Evolutionary conservation across 139 green algal genomes (phyloP), one percentile per base, ranked within the genome.

Genomic region (Coelastrella sp.): DNA sequence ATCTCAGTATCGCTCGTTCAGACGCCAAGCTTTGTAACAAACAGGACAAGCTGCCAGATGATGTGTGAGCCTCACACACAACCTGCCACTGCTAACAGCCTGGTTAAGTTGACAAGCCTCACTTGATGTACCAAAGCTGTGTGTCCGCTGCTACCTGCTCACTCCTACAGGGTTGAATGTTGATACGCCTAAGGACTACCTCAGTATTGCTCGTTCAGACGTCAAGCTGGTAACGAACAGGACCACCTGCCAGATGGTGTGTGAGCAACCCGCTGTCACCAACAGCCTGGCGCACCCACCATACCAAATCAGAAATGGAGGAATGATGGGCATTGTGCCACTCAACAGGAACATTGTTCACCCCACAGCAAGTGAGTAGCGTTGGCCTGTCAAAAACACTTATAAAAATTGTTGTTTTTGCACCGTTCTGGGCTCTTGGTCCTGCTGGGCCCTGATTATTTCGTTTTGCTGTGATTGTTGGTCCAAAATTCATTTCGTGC

Each of bases 241-340:
- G 13, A 90, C 85, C 5, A 83, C 19, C 58, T 90, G 85, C 14
- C 85, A 90, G 73, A 90, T 90, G 85, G 3, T 47, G 3, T 90
- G 85, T 23, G 59, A 74, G 22, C 57, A 56, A 73, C 73, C 23
- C n/a, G 22, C 71, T 16, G 7, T 56, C 3, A 76, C 14, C 47
- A 85, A 86, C 75, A 93, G 10, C 13, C 65, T 92, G 65, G 92
- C 94, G 5, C 32, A 88, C 76, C 93, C 93, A 22, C 93, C 93
- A 7, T 95, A 94, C 80, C 64, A 3, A 4, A 92, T 95, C 58
- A 60, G 84, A 20, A 89, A 89, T 32, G 22, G 81, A 7, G 68
- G 68, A 32, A 32, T 22, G 68, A 10, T n/a, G 57, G 78, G 57
- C 23, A 23, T 5, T 10, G 11, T 68, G 23, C 74, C 23, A 4